These are phyloP conservation scores for Diplosphaera chodatii DNA, from an alignment of 139 green algal genomes.

Conservation along the genomic window DNA sequence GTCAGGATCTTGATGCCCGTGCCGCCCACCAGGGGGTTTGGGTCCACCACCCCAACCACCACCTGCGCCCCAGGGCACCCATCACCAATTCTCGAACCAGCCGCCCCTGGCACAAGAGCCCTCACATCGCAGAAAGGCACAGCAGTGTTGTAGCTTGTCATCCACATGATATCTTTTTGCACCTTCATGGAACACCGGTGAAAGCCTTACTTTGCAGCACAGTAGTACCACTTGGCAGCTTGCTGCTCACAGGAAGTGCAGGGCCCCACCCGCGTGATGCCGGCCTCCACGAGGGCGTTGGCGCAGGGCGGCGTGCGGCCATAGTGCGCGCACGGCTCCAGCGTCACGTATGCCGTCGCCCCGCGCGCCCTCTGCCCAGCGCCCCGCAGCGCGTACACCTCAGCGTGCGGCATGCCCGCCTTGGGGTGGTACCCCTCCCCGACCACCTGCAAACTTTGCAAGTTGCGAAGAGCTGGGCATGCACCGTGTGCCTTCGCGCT, in stretches of 20 bases:
- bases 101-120: too few relatives aligned
- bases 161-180: too few relatives aligned
- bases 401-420: slow-evolving; percentile 92
- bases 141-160: too few relatives aligned
- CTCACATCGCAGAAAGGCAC: too few relatives aligned
- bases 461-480: too few relatives aligned
- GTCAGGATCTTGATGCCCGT: slow-evolving; percentile 59
- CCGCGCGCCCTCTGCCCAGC: slow-evolving; percentile 57
- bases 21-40: slow-evolving; percentile 85
- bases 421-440: slow-evolving; percentile 94
- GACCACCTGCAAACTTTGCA: slow-evolving; percentile 62
- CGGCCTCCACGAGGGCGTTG: slow-evolving; percentile 77
- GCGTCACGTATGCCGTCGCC: slow-evolving; percentile 95
- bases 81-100: too few relatives aligned
- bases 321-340: slow-evolving; percentile 98
- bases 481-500: too few relatives aligned
- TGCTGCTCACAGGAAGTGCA: too few relatives aligned
- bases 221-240: too few relatives aligned
- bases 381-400: slow-evolving; percentile 91
- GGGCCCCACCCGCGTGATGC: slow-evolving; percentile 60
- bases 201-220: too few relatives aligned
- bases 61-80: slow-evolving; percentile 40
- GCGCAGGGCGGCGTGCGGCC: slow-evolving; percentile 92
- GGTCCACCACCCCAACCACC: slow-evolving; percentile 80
- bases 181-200: too few relatives aligned